A percentile compares a stretch with the other conserved stretches of the same genome.
These are phyloP conservation scores for Cryptosporidium viatorum DNA, from an alignment of 169 alveolate genomes.

Conservation along the genomic window DNA sequence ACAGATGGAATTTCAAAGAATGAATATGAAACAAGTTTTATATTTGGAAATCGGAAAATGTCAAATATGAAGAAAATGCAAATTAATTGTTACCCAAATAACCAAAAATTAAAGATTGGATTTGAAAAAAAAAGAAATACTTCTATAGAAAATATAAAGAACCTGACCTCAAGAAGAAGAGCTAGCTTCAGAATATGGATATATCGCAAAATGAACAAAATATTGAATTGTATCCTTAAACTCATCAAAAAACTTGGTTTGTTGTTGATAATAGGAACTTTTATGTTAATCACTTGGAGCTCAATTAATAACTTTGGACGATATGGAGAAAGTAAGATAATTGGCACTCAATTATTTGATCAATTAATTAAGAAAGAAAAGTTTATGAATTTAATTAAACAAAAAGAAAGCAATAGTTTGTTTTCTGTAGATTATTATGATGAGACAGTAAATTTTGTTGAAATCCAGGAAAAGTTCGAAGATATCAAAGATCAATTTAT, in stretches of 20 bases:
- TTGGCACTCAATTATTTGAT: background rate
- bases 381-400: background rate
- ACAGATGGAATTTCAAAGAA: background rate
- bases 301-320: background rate
- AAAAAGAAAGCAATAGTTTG: background rate
- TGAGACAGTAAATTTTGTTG: background rate
- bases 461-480: background rate
- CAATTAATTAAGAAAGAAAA: background rate
- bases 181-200: background rate
- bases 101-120: background rate
- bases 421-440: background rate
- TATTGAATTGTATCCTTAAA: background rate
- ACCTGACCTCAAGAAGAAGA: background rate
- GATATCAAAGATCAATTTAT: slow-evolving; percentile 3
- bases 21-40: background rate
- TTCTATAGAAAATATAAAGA: background rate
- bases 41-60: background rate
- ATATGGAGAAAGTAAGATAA: background rate
- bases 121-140: background rate
- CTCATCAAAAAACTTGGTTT: background rate
- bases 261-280: background rate
- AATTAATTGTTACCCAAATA: background rate
- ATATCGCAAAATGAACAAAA: background rate
- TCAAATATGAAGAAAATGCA: background rate
- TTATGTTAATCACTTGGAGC: background rate